These are phyloP conservation scores for Lavandula angustifolia DNA, from an alignment of 257 asterid genomes.

Conservation along the genomic window DNA sequence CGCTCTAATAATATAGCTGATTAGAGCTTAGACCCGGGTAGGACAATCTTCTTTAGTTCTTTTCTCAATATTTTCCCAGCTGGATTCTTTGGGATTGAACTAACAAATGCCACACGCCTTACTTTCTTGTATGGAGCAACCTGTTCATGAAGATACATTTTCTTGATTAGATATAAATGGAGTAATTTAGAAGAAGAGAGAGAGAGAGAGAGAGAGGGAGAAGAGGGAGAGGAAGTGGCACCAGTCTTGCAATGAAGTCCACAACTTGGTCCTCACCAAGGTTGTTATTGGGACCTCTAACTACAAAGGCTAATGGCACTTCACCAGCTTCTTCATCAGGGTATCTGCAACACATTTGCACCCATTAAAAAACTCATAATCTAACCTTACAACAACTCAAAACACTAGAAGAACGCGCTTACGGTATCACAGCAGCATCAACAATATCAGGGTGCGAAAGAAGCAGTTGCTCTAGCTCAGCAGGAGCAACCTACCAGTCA, in stretches of 20 bases:
- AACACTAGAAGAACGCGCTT: conserved; percentile 11
- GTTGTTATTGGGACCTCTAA: conserved; percentile 38
- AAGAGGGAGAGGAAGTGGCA: conserved; percentile 10
- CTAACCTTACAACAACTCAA: not conserved
- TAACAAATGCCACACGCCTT: conserved; percentile 50
- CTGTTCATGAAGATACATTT: too few species aligned
- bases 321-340: conserved; percentile 62
- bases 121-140: conserved; percentile 61
- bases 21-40: conserved; percentile 41
- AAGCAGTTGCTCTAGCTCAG: conserved; percentile 60
- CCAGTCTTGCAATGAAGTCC: conserved; percentile 50
- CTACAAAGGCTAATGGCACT: conserved; percentile 59
- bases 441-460: conserved; percentile 51
- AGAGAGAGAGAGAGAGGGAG: conserved; percentile 2
- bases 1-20: not conserved
- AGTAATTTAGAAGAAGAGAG: not conserved
- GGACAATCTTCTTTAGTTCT: conserved; percentile 37
- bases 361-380: too few species aligned
- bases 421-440: conserved; percentile 65
- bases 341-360: conserved; percentile 30
- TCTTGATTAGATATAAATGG: too few species aligned
- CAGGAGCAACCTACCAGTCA: conserved; percentile 50
- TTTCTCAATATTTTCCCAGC: conserved; percentile 59
- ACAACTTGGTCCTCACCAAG: conserved; percentile 40
- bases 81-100: conserved; percentile 50